Evolutionary conservation across 352 stramenopile genomes (phyloP).

Genomic region (Phytopythium montanum): DNA sequence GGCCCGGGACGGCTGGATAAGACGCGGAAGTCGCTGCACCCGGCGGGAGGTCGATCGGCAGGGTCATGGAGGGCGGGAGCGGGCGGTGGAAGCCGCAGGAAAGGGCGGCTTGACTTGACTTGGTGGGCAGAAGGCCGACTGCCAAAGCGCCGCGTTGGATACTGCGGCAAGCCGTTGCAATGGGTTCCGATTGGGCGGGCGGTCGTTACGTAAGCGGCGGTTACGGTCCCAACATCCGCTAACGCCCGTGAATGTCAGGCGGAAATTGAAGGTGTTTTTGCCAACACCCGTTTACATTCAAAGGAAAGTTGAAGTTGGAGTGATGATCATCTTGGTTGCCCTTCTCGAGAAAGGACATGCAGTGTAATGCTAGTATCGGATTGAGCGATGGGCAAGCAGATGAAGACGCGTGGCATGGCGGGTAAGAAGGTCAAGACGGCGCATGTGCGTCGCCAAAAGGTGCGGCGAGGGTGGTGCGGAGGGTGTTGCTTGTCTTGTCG

Average conservation of each 20-base stretch:
- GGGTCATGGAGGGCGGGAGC: conserved; percentile 12
- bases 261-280: background rate
- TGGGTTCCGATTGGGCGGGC: background rate
- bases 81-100: background rate
- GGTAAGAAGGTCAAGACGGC: conserved; percentile 1
- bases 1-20: background rate
- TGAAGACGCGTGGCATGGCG: conserved; percentile 8
- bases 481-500: background rate
- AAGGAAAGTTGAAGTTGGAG: conserved; percentile 34
- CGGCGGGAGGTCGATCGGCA: conserved; percentile 14
- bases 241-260: background rate
- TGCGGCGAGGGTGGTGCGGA: background rate
- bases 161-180: conserved; percentile 5
- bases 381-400: conserved; percentile 11
- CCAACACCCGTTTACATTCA: conserved; percentile 6
- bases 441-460: conserved; percentile 2
- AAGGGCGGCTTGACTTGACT: background rate
- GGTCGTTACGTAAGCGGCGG: background rate
- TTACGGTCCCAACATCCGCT: conserved; percentile 2
- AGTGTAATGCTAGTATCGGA: conserved; percentile 5
- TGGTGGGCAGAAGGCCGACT: background rate
- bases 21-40: conserved; percentile 8
- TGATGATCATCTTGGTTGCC: conserved; percentile 23
- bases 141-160: conserved; percentile 5
- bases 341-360: background rate